Percentiles rank a stretch among this genome's conserved stretches.
Conservation (phyloP, 202 grass and related monocot species). For the Hordeum pubiflorum region DNA sequence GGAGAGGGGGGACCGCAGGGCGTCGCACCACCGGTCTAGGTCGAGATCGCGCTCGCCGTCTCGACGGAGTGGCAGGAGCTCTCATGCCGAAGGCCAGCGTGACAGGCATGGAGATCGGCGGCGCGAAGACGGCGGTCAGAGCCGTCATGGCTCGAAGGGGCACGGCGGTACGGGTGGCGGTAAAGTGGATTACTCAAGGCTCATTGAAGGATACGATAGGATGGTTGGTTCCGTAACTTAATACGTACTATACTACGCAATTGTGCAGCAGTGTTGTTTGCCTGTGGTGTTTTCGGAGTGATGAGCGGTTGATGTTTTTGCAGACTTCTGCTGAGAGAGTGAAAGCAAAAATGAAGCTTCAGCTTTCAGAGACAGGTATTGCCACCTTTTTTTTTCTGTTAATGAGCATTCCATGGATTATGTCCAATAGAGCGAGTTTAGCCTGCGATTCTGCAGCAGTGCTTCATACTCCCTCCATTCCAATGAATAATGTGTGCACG, state of each 20-base stretch:
- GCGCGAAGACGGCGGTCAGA: constrained; percentile 12
- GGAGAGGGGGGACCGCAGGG: constrained; percentile 2
- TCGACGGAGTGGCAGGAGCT: constrained; percentile 27
- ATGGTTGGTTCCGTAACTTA: constrained; percentile 39
- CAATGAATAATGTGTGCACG: too few species aligned
- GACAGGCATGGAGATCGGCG: constrained; percentile 33
- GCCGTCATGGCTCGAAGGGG: constrained; percentile 34
- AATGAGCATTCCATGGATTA: too few species aligned
- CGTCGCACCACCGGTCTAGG: constrained; percentile 7
- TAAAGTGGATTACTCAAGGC: constrained; percentile 51
- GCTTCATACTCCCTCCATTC: neutral
- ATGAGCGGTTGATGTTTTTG: constrained; percentile 13
- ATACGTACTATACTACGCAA: neutral
- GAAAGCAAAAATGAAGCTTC: constrained; percentile 95
- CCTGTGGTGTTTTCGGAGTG: neutral
- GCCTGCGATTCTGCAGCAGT: neutral
- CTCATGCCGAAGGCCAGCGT: constrained; percentile 4
- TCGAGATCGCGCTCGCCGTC: constrained; percentile 23
- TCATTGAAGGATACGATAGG: constrained; percentile 59
- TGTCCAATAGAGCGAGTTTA: neutral
- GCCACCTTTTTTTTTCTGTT: neutral
- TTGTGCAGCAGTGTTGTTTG: neutral
- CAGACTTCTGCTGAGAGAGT: constrained; percentile 81
- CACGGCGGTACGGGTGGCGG: constrained; percentile 2
- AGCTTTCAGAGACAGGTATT: constrained; percentile 80